phyloP scores from a whole-genome alignment of 345 rosid genomes.

The Citrus medica region DNA sequence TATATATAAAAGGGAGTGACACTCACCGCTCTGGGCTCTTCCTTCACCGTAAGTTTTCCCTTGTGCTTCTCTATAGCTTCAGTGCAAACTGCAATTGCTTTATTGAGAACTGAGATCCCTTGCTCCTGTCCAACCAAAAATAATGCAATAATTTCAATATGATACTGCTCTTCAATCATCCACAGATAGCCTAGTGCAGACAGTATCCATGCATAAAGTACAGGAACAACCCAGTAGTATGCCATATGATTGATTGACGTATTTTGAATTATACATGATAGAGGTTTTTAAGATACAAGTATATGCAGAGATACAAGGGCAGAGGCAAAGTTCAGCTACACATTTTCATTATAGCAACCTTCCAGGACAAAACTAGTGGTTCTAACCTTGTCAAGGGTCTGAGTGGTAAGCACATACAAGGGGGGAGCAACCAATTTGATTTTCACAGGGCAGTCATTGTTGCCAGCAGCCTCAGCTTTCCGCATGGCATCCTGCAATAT shows the following conservation, averaged over 20 bases:
- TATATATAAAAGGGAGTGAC: neutral
- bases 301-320: neutral
- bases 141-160: neutral
- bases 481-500: conserved; percentile 82
- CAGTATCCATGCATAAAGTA: neutral
- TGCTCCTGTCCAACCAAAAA: conserved; percentile 60
- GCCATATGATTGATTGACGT: neutral
- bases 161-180: neutral
- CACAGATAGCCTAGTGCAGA: neutral
- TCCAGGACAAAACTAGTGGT: neutral
- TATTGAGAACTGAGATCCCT: conserved; percentile 74
- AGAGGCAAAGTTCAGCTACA: neutral
- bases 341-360: neutral
- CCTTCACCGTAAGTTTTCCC: conserved; percentile 87
- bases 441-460: conserved; percentile 88
- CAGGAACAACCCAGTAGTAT: neutral
- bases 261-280: neutral
- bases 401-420: conserved; percentile 93
- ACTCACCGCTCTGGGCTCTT: conserved; percentile 92
- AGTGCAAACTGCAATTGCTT: conserved; percentile 79
- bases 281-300: neutral
- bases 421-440: conserved; percentile 97
- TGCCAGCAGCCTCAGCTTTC: conserved; percentile 95
- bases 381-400: conserved; percentile 94
- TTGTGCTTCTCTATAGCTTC: conserved; percentile 76